phyloP scores from a whole-genome alignment of 768 basidiomycete genomes.

The Lentinula boryana region DNA sequence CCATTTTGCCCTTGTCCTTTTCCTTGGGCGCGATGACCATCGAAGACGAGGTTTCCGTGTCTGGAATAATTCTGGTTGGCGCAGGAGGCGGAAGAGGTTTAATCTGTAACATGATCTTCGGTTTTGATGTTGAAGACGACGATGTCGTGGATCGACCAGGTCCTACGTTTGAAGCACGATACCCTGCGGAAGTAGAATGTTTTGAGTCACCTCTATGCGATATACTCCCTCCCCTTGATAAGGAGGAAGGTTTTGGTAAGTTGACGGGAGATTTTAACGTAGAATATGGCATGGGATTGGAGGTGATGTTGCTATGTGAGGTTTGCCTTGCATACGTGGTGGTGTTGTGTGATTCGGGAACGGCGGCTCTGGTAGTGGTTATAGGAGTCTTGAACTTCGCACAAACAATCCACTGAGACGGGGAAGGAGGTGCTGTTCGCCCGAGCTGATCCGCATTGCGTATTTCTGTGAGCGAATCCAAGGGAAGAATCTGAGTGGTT shows the following conservation, averaged over 20 bases:
- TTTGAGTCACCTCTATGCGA: not conserved
- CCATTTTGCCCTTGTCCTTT: not conserved
- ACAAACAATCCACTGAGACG: conserved; percentile 29
- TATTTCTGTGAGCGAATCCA: conserved; percentile 35
- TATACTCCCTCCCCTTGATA: not conserved
- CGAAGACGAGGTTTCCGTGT: not conserved
- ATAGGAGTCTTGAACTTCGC: conserved; percentile 26
- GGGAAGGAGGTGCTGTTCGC: conserved; percentile 13
- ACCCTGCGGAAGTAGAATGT: not conserved
- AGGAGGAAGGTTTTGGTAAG: not conserved
- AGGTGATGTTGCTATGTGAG: not conserved
- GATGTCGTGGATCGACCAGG: not conserved
- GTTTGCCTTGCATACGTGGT: not conserved
- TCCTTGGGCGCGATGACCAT: not conserved
- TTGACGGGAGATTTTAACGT: not conserved
- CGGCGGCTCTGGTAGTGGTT: not conserved
- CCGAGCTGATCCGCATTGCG: conserved; percentile 39
- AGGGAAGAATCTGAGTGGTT: conserved; percentile 30
- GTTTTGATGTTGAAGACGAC: not conserved
- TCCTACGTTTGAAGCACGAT: not conserved
- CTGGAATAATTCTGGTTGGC: not conserved
- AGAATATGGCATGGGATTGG: not conserved
- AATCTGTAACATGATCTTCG: conserved; percentile 7
- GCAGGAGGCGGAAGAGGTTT: conserved; percentile 3
- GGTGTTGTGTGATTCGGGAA: not conserved